Evolutionary conservation across 2,329 filamentous ascomycete species (phyloP).

Genomic region (Sodiomyces alkalinus): DNA sequence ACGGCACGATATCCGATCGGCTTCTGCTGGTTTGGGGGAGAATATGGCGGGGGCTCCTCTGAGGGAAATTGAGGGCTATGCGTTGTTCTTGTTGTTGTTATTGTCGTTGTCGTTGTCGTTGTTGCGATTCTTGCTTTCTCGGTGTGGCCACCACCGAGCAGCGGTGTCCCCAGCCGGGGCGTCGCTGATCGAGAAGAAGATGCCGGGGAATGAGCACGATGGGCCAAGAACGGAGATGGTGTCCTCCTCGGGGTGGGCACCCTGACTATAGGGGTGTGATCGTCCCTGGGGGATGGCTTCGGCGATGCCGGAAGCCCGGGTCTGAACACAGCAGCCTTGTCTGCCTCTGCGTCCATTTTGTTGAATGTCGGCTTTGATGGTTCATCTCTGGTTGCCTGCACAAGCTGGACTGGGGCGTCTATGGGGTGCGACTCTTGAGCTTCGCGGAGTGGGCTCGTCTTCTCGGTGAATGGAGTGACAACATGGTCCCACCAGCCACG

Average conservation of each 20-base stretch:
- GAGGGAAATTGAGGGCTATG: constrained; percentile 11
- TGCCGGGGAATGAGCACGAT: constrained; percentile 8
- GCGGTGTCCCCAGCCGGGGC: too few species aligned
- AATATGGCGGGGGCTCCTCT: constrained; percentile 41
- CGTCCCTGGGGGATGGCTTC: constrained; percentile 5
- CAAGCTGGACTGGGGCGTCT: too few species aligned
- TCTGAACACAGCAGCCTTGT: constrained; percentile 1
- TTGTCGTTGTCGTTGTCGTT: too few species aligned
- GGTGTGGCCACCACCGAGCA: constrained; percentile 1
- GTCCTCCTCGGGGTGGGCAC: constrained; percentile 20
- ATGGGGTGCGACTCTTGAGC: constrained; percentile 7
- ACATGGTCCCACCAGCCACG: constrained; percentile 69
- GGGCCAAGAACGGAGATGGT: constrained; percentile 14
- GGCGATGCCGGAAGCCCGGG: constrained; percentile 8
- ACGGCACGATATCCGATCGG: constrained; percentile 39
- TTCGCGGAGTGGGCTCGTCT: constrained; percentile 9
- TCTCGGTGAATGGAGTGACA: constrained; percentile 50
- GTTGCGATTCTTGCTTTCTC: too few species aligned
- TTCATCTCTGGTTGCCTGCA: too few species aligned
- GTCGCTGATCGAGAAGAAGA: constrained; percentile 14
- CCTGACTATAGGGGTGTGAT: constrained; percentile 18
- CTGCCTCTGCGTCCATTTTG: too few species aligned
- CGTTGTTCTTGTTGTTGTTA: neutral
- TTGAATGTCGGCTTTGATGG: too few species aligned
- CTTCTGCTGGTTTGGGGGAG: constrained; percentile 26